Conservation (phyloP, 208 protist species). For the Porcisia hertigi region DNA sequence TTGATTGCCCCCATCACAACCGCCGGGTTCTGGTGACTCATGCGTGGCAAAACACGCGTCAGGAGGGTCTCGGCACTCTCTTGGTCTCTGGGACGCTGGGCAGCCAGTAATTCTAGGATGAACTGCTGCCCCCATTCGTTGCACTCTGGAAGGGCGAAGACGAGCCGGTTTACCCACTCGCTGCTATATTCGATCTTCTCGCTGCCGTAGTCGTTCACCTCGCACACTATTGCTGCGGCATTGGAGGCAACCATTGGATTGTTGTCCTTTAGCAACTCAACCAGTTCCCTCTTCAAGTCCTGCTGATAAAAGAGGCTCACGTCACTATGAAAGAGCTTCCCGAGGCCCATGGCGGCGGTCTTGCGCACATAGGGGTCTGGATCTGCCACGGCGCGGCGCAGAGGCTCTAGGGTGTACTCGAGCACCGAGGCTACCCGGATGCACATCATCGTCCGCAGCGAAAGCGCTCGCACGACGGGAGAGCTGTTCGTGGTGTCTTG, state of each 20-base stretch:
- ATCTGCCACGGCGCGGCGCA: conserved; percentile 91
- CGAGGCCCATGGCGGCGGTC: conserved; percentile 98
- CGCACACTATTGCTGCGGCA: conserved; percentile 96
- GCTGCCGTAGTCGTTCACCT: conserved; percentile 83
- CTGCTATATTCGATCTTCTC: conserved; percentile 55
- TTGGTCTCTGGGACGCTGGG: conserved; percentile 58
- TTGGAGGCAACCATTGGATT: conserved; percentile 98
- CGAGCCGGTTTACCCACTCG: conserved; percentile 93
- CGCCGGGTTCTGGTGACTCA: conserved; percentile 98
- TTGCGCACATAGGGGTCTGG: conserved; percentile 99
- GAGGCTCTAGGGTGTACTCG: conserved; percentile 98
- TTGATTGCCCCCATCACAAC: conserved; percentile 98
- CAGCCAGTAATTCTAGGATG: conserved; percentile 96
- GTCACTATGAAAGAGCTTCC: conserved; percentile 99
- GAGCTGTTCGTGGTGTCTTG: conserved; percentile 95
- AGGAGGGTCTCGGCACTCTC: conserved; percentile 91
- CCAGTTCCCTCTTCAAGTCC: conserved; percentile 85
- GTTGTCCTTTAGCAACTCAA: conserved; percentile 95
- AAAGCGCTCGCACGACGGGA: conserved; percentile 98
- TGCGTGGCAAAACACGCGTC: conserved; percentile 94
- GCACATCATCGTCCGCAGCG: conserved; percentile 99
- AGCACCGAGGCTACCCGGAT: conserved; percentile 97
- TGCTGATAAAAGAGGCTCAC: conserved; percentile 95
- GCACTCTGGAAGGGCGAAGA: conserved; percentile 95
- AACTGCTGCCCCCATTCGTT: conserved; percentile 99